phyloP scores from a whole-genome alignment of 371 early-diverging fungal species.

The Apophysomyces variabilis region DNA sequence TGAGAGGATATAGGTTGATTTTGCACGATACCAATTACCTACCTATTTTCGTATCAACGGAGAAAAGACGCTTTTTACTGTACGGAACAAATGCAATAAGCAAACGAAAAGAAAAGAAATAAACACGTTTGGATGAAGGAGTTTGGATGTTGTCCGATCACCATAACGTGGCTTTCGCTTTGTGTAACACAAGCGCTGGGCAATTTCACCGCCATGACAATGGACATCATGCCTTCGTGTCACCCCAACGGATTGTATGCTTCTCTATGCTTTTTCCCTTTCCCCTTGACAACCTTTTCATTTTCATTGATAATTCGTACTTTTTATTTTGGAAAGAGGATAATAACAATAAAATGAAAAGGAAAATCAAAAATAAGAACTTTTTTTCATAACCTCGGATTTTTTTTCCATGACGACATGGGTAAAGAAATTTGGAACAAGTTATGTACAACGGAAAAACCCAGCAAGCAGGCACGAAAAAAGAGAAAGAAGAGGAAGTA shows the following conservation, averaged over 20 bases:
- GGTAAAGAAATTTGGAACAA: not conserved
- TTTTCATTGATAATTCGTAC: conserved; percentile 3
- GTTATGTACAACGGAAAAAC: conserved; percentile 6
- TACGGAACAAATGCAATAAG: too few species aligned
- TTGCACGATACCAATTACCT: too few species aligned
- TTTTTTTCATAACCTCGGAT: conserved; percentile 4
- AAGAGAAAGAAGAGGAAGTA: not conserved
- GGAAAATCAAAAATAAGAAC: not conserved
- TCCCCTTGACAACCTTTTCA: not conserved
- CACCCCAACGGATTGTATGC: not conserved
- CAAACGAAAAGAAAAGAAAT: too few species aligned
- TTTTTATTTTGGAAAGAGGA: not conserved
- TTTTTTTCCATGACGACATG: not conserved
- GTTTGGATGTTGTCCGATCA: not conserved
- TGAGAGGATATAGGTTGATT: too few species aligned
- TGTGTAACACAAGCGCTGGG: not conserved
- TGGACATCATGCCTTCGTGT: not conserved
- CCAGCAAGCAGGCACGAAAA: not conserved
- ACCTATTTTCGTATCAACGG: too few species aligned
- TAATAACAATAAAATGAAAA: not conserved
- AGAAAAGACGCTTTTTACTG: too few species aligned
- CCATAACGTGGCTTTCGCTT: conserved; percentile 5
- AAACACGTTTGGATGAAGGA: too few species aligned
- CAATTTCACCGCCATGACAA: not conserved
- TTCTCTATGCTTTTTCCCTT: not conserved